phyloP scores from a whole-genome alignment of 495 filamentous ascomycete species.

The Cercophora sp. region DNA sequence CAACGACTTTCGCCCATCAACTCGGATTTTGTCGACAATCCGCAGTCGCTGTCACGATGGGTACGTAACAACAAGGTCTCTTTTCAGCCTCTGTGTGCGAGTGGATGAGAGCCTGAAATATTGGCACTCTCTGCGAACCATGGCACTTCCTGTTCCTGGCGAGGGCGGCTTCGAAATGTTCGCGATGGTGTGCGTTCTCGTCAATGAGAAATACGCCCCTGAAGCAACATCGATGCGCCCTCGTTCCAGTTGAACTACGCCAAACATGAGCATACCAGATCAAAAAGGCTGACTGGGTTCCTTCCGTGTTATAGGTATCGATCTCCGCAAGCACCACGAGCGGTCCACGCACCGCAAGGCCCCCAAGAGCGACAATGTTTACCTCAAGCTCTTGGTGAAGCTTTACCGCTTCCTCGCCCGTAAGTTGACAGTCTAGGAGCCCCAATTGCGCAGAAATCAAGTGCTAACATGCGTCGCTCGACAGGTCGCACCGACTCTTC shows the following conservation, averaged over 20 bases:
- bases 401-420: constrained; percentile 97
- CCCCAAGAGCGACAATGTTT: constrained; percentile 96
- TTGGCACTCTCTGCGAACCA: constrained; percentile 34
- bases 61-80: constrained; percentile 38
- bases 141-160: constrained; percentile 30
- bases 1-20: constrained; percentile 37
- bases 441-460: background rate
- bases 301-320: constrained; percentile 55
- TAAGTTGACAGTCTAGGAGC: constrained; percentile 48
- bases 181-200: no score
- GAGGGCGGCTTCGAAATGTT: no score
- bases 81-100: constrained; percentile 41
- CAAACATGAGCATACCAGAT: constrained; percentile 49
- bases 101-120: constrained; percentile 34
- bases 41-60: constrained; percentile 46
- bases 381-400: constrained; percentile 96
- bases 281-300: constrained; percentile 51
- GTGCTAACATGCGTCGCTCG: background rate
- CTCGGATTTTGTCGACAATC: constrained; percentile 35
- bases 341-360: constrained; percentile 86
- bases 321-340: constrained; percentile 78
- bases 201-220: no score
- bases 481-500: constrained; percentile 88
- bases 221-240: no score
- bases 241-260: no score